phyloP scores from a whole-genome alignment of 2,329 filamentous ascomycete species.

The Diplodia intermedia region DNA sequence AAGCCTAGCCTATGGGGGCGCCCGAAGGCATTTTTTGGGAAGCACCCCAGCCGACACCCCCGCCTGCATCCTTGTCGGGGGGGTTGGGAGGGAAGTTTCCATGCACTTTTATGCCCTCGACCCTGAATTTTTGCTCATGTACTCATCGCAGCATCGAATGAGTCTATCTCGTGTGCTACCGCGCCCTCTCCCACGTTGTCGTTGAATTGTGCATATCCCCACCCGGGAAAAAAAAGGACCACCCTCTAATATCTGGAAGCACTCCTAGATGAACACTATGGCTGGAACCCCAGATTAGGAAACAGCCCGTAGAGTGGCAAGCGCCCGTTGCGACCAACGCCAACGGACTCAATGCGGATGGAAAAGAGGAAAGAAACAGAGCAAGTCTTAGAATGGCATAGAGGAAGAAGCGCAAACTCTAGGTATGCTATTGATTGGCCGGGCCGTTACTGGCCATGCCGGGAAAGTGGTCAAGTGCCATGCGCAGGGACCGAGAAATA shows the following conservation, averaged over 20 bases:
- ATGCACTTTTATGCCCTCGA: constrained; percentile 6
- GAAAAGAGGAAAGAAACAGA: neutral
- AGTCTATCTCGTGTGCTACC: neutral
- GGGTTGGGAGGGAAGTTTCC: neutral
- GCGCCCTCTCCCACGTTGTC: neutral
- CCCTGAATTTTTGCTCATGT: constrained; percentile 10
- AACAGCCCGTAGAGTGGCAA: neutral
- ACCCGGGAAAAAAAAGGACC: neutral
- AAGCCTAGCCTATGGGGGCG: constrained; percentile 2
- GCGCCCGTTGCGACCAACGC: neutral
- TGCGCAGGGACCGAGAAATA: constrained; percentile 12
- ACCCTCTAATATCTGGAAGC: neutral
- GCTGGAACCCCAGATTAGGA: neutral
- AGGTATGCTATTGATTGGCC: constrained; percentile 17
- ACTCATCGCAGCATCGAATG: neutral
- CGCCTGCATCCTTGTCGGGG: constrained; percentile 3
- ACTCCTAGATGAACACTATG: neutral
- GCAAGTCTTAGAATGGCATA: neutral
- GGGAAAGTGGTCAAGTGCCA: constrained; percentile 3
- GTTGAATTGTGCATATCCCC: neutral
- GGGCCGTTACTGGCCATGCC: neutral
- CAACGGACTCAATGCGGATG: neutral
- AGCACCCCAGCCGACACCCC: constrained; percentile 5
- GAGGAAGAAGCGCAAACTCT: constrained; percentile 2
- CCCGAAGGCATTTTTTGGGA: neutral